Evolutionary conservation across 2,329 filamentous ascomycete genomes (phyloP).

Genomic region (Aspergillus clavatus): DNA sequence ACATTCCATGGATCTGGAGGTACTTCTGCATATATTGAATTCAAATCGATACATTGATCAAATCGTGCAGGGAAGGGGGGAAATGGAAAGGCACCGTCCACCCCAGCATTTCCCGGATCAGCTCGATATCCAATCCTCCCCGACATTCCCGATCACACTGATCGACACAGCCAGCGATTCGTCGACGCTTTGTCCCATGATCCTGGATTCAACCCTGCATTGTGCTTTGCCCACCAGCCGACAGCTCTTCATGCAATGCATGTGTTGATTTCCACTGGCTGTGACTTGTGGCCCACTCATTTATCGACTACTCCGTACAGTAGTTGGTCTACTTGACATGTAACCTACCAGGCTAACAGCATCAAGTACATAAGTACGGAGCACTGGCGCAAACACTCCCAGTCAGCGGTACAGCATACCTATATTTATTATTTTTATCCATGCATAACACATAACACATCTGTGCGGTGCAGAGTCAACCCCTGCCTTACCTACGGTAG

Average conservation of each 20-base stretch:
- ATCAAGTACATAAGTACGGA: too few species aligned
- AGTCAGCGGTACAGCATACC: too few species aligned
- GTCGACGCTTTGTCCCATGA: conserved; percentile 11
- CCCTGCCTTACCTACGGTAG: neutral
- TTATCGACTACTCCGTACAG: neutral
- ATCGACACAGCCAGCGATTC: conserved; percentile 5
- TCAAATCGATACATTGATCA: too few species aligned
- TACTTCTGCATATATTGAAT: too few species aligned
- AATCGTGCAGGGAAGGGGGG: too few species aligned
- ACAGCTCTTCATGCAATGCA: conserved; percentile 15
- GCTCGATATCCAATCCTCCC: neutral
- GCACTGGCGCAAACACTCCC: too few species aligned
- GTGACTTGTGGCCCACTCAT: neutral
- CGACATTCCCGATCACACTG: conserved; percentile 1
- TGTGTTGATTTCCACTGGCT: conserved; percentile 1
- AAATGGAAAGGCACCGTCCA: too few species aligned
- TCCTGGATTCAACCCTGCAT: conserved; percentile 14
- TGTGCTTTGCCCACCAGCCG: conserved; percentile 9
- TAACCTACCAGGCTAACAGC: too few species aligned
- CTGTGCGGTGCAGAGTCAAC: neutral
- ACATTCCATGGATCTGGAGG: too few species aligned
- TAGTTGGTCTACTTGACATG: neutral
- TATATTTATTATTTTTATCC: too few species aligned
- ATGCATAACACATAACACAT: neutral
- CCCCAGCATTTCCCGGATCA: conserved; percentile 4